Conservation (phyloP, 164 flowering plant species). For the Tetrastigma voinierianum region DNA sequence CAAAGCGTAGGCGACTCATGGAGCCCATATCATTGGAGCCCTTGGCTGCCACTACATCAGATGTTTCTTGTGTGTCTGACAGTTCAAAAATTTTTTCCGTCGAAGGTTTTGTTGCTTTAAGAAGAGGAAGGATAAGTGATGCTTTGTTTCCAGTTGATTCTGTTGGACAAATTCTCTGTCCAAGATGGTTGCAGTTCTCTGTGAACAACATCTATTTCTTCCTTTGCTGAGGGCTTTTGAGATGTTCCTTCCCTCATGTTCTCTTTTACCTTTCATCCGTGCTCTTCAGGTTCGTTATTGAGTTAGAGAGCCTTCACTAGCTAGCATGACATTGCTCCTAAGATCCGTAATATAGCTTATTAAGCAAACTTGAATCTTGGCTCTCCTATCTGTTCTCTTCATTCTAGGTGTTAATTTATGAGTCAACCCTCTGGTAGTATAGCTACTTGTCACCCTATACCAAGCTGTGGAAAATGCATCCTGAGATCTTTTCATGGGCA, state of each 20-base stretch:
- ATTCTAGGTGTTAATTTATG: no score
- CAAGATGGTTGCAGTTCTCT: slow-evolving; percentile 90
- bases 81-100: slow-evolving; percentile 20
- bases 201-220: slow-evolving; percentile 83
- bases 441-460: not conserved
- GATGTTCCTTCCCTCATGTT: slow-evolving; percentile 94
- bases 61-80: slow-evolving; percentile 23
- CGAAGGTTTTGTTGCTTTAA: slow-evolving; percentile 28
- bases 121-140: slow-evolving; percentile 37
- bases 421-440: no score
- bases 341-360: not conserved
- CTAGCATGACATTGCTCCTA: not conserved
- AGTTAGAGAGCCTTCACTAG: not conserved
- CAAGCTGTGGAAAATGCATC: not conserved
- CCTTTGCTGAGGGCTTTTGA: slow-evolving; percentile 95
- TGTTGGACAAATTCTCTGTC: slow-evolving; percentile 58
- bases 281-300: slow-evolving; percentile 83
- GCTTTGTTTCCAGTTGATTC: slow-evolving; percentile 36
- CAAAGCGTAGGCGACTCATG: slow-evolving; percentile 71
- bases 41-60: slow-evolving; percentile 19
- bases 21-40: slow-evolving; percentile 34
- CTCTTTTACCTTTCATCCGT: slow-evolving; percentile 83
- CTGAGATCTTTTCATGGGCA: not conserved
- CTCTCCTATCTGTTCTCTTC: not conserved
- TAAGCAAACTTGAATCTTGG: not conserved